phyloP scores from a whole-genome alignment of 169 alveolate species.

The Cystoisospora suis region DNA sequence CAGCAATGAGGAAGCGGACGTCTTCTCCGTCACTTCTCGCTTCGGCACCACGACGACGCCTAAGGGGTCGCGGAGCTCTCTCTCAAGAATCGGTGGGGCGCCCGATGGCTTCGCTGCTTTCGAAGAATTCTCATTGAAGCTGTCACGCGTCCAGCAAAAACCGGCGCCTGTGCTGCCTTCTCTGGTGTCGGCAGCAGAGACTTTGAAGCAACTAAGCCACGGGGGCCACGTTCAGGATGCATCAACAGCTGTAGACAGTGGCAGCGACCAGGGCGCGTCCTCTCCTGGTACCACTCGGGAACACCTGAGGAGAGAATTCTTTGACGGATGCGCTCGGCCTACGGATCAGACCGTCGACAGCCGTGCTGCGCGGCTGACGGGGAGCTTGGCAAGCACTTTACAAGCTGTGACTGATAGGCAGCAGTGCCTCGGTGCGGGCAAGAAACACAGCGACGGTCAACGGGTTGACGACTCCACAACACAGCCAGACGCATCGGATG shows the following conservation, averaged over 20 bases:
- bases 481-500: not conserved
- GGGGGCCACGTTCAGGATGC: too few species aligned
- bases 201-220: not conserved
- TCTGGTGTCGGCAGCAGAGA: not conserved
- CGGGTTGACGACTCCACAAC: not conserved
- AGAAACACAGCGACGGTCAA: not conserved
- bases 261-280: not conserved
- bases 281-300: not conserved
- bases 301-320: not conserved
- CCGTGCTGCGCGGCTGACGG: not conserved
- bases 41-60: not conserved
- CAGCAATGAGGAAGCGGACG: not conserved
- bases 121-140: not conserved
- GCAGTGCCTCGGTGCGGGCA: not conserved
- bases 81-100: not conserved
- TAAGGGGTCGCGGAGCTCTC: not conserved
- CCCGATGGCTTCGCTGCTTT: not conserved
- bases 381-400: not conserved
- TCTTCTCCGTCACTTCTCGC: not conserved
- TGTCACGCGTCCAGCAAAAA: not conserved
- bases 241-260: constrained; percentile 13
- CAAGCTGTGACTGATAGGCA: not conserved
- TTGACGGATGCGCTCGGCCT: not conserved
- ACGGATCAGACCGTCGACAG: not conserved
- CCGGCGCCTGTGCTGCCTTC: not conserved